Evolutionary conservation across 192 early-diverging fungal species (phyloP).

Genomic region (Backusella mclennaniae): DNA sequence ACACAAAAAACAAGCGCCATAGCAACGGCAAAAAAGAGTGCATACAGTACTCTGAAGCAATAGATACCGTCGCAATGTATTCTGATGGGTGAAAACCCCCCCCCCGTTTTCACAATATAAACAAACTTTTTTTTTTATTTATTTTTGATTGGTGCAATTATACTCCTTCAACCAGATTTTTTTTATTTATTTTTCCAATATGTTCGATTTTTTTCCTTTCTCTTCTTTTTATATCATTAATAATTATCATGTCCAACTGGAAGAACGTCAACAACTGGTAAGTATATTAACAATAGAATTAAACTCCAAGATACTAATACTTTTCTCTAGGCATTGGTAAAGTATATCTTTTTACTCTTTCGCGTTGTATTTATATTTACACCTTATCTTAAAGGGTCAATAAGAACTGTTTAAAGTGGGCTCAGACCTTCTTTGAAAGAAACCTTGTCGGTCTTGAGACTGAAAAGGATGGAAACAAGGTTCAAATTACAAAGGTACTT

Average conservation of each 20-base stretch:
- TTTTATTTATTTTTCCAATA: not conserved
- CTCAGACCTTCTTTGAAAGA: slow-evolving; percentile 76
- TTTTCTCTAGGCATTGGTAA: slow-evolving; percentile 45
- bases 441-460: slow-evolving; percentile 56
- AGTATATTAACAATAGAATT: not conserved
- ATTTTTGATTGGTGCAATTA: not conserved
- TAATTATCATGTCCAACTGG: slow-evolving; percentile 62
- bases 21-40: no score
- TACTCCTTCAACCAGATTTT: not conserved
- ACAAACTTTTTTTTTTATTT: not conserved
- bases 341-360: slow-evolving; percentile 6
- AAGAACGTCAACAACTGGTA: slow-evolving; percentile 71
- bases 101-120: not conserved
- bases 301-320: not conserved
- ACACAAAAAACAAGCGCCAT: no score
- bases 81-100: not conserved
- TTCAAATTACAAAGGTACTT: slow-evolving; percentile 58
- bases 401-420: slow-evolving; percentile 93
- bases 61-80: no score
- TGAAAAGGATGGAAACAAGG: slow-evolving; percentile 54
- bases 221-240: slow-evolving; percentile 10
- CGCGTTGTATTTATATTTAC: not conserved
- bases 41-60: no score
- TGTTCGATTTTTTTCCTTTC: slow-evolving; percentile 12
- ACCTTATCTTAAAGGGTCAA: slow-evolving; percentile 61